These are phyloP conservation scores for Candida xyloterini DNA, from an alignment of 805 yeast species.

Conservation along the genomic window DNA sequence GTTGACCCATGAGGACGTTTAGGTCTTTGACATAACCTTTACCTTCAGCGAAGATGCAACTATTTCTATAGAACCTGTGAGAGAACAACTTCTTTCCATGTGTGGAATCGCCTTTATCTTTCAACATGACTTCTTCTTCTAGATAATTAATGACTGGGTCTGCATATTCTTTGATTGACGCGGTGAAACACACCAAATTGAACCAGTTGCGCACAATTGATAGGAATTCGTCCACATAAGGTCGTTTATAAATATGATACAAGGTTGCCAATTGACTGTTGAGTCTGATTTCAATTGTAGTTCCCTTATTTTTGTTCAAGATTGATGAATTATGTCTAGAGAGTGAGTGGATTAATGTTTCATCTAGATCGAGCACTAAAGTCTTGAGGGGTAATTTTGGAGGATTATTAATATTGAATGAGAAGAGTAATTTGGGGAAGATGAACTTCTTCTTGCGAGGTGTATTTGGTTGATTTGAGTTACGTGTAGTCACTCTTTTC, in stretches of 20 bases:
- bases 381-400: constrained; percentile 48
- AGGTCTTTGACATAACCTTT: constrained; percentile 86
- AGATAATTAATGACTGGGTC: constrained; percentile 95
- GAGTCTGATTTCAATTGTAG: constrained; percentile 79
- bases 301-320: constrained; percentile 44
- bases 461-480: not conserved
- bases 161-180: constrained; percentile 91
- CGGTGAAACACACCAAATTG: constrained; percentile 88
- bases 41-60: constrained; percentile 74
- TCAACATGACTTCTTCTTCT: constrained; percentile 53
- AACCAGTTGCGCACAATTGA: constrained; percentile 81
- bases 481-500: not conserved
- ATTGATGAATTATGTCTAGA: constrained; percentile 54
- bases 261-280: constrained; percentile 69
- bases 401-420: constrained; percentile 32
- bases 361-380: constrained; percentile 86
- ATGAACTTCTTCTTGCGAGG: constrained; percentile 29
- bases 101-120: constrained; percentile 23
- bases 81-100: constrained; percentile 40
- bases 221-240: constrained; percentile 83
- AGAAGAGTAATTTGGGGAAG: constrained; percentile 34
- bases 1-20: constrained; percentile 27
- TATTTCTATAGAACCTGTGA: constrained; percentile 69
- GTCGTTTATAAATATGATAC: constrained; percentile 89
- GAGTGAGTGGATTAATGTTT: constrained; percentile 88